Evolutionary conservation across 192 early-diverging fungal species (phyloP), one percentile per base, ranked within the genome.

Genomic region (Rhizophagus sp.): DNA sequence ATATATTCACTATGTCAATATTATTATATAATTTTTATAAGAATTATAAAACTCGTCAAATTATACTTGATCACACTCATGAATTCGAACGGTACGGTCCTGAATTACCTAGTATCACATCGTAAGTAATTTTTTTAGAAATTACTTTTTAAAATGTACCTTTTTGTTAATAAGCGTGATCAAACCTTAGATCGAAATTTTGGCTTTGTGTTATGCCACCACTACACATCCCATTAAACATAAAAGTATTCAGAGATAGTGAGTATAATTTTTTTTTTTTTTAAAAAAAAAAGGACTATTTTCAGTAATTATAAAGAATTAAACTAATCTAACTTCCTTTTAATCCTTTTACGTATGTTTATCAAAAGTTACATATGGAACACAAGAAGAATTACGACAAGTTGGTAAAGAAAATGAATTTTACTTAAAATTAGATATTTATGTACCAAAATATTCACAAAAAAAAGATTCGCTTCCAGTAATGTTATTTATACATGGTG

Each of bases 351-450:
- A 25, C 41, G n/a, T 36, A 36, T 36, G 34, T 36, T 1, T 33
- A 44, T 34, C 10, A 19, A 44, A 44, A 73, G 71, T 73, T 34
- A 73, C 41, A 10, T 73, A 73, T 49, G 71, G n/a, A 44, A 73
- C 34, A n/a, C 19, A 15, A 41, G 15, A 73, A 49, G 71, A 73
- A 73, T 25, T 73, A 12, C 22, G 74, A 36, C 12, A 73, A n/a
- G 80, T 81, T 49, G 84, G 84, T n/a, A 78, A 78, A 72, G 61
- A 85, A n/a, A 73, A 79, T 19, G 77, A 65, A 5, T 39, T 22
- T n/a, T 70, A 82, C n/a, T 78, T 85, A 80, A 74, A 61, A 41
- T 39, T 85, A 67, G 84, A 85, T 30, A 79, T 85, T 73, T 85
- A 85, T 49, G 47, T 68, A 79, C 81, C 81, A 25, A 66, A 79